Evolutionary conservation across 139 green algal genomes (phyloP).

Genomic region (Ulvella scutata): DNA sequence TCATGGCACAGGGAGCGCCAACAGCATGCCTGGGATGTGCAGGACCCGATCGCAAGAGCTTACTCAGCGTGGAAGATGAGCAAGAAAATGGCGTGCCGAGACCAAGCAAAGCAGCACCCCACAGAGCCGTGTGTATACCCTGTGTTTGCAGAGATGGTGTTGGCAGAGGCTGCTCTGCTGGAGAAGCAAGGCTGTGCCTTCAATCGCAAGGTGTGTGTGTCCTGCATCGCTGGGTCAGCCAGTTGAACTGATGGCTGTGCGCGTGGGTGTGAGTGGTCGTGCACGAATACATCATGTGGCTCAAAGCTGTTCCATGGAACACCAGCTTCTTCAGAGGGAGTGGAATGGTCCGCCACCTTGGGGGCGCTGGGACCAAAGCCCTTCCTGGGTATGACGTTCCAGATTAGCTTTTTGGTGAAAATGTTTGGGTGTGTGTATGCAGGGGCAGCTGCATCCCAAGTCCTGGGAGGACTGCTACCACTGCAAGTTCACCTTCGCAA

Average conservation of each 20-base stretch:
- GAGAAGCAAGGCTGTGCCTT: conserved; percentile 1
- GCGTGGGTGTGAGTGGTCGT: too few species aligned
- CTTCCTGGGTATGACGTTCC: too few species aligned
- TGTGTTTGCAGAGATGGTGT: neutral
- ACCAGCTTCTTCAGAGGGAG: too few species aligned
- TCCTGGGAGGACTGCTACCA: neutral
- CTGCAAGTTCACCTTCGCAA: neutral
- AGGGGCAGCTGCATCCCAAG: neutral
- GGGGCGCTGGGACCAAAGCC: too few species aligned
- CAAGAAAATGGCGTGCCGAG: neutral
- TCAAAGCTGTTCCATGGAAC: too few species aligned
- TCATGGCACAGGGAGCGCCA: too few species aligned
- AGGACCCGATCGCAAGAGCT: neutral
- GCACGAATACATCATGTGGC: too few species aligned
- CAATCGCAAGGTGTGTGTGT: neutral
- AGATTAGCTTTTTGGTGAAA: too few species aligned
- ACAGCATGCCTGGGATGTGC: too few species aligned
- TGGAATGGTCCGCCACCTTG: too few species aligned
- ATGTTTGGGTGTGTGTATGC: neutral
- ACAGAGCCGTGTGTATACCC: neutral
- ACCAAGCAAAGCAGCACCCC: neutral
- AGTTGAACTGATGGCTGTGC: too few species aligned
- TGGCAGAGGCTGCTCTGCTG: neutral
- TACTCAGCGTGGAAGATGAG: conserved; percentile 3
- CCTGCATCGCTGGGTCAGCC: too few species aligned